phyloP scores from a whole-genome alignment of 495 filamentous ascomycete genomes.

The Trichodelitschia bisporula region DNA sequence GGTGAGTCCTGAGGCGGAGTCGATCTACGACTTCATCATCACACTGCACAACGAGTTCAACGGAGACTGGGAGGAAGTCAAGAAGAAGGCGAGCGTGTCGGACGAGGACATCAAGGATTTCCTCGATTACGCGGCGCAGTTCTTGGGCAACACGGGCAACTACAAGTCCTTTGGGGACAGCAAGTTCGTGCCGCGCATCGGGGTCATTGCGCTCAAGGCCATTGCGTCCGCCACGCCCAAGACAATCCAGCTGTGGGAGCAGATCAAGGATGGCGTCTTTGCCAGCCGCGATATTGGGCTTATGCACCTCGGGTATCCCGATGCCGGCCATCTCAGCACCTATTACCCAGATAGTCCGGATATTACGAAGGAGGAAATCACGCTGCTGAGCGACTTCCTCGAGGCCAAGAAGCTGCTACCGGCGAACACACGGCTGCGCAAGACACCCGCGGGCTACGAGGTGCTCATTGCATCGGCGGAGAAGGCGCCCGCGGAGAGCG shows the following conservation, averaged over 20 bases:
- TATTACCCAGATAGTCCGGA: conserved; percentile 78
- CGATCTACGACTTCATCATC: conserved; percentile 79
- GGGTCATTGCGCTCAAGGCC: conserved; percentile 37
- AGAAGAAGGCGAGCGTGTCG: conserved; percentile 40
- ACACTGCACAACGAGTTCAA: conserved; percentile 42
- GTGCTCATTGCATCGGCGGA: conserved; percentile 62
- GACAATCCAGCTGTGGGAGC: conserved; percentile 27
- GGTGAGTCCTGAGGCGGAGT: conserved; percentile 70
- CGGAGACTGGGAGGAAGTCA: conserved; percentile 59
- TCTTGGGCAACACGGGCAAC: conserved; percentile 80
- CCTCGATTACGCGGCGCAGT: conserved; percentile 68
- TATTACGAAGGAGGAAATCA: conserved; percentile 72
- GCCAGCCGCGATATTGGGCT: conserved; percentile 33
- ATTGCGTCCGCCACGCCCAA: conserved; percentile 40
- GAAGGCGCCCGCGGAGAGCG: conserved; percentile 26
- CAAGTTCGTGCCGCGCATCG: conserved; percentile 73
- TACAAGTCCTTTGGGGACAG: conserved; percentile 92
- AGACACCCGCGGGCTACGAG: conserved; percentile 49
- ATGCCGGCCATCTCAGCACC: conserved; percentile 60
- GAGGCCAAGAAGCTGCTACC: conserved; percentile 47
- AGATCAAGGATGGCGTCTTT: conserved; percentile 47
- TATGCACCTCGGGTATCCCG: conserved; percentile 71
- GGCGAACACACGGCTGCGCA: conserved; percentile 74
- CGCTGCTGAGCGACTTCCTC: conserved; percentile 42
- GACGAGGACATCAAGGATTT: conserved; percentile 47